phyloP scores from a whole-genome alignment of 2,329 filamentous ascomycete genomes.

The Elsinoe ampelina region DNA sequence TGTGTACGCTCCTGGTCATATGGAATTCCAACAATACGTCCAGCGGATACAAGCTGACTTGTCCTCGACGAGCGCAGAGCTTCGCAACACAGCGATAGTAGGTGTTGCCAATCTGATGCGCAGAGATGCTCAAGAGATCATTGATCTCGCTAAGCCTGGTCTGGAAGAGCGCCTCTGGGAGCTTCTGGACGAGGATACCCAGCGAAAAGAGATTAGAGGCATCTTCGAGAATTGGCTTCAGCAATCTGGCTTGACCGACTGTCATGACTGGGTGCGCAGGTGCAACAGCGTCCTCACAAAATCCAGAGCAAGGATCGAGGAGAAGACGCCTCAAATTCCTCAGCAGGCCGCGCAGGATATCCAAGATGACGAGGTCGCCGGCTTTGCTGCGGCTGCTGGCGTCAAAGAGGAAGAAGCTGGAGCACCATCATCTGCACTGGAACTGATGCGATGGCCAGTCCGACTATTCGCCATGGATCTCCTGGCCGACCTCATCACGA shows the following conservation, averaged over 20 bases:
- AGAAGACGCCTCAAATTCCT: slow-evolving; percentile 30
- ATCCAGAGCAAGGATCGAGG: slow-evolving; percentile 60
- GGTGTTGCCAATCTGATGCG: slow-evolving; percentile 95
- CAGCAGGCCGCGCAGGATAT: slow-evolving; percentile 51
- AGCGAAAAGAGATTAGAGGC: slow-evolving; percentile 71
- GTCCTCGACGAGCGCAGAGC: slow-evolving; percentile 55
- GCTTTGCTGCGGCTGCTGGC: slow-evolving; percentile 71
- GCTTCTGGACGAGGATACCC: slow-evolving; percentile 66
- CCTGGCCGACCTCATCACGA: slow-evolving; percentile 69
- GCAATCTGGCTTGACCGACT: slow-evolving; percentile 74
- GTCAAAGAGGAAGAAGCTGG: slow-evolving; percentile 37
- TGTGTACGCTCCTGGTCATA: slow-evolving; percentile 78
- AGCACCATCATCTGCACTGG: slow-evolving; percentile 50
- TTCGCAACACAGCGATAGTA: slow-evolving; percentile 74
- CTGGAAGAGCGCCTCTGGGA: slow-evolving; percentile 92
- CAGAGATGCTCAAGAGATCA: slow-evolving; percentile 72
- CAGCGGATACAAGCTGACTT: slow-evolving; percentile 70
- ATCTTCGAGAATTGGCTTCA: slow-evolving; percentile 90
- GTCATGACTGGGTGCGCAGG: slow-evolving; percentile 74
- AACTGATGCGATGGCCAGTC: slow-evolving; percentile 90
- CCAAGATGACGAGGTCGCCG: slow-evolving; percentile 92
- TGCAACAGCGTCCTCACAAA: slow-evolving; percentile 86
- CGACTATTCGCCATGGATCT: slow-evolving; percentile 88
- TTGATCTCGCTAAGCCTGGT: slow-evolving; percentile 62
- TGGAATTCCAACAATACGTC: slow-evolving; percentile 79